These are phyloP conservation scores for Clitocybe nebularis DNA, from an alignment of 1,284 basidiomycete genomes.

Conservation along the genomic window DNA sequence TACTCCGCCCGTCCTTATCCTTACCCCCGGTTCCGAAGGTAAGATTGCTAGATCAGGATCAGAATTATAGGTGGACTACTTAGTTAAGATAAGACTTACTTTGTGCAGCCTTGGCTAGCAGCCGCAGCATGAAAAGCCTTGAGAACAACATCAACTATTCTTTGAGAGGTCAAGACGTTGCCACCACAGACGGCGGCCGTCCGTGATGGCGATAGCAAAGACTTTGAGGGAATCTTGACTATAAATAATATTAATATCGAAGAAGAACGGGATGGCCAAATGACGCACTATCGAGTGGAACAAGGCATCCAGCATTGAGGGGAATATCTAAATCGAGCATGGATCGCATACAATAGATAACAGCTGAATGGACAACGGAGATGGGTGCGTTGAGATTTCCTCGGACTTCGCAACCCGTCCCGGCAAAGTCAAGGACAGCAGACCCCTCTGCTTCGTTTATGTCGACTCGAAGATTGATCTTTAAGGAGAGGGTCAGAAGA, in stretches of 20 bases:
- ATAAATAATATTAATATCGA: conserved; percentile 11
- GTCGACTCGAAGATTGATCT: conserved; percentile 79
- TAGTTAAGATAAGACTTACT: conserved; percentile 58
- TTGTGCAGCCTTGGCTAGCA: conserved; percentile 92
- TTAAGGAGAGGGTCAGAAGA: conserved; percentile 10
- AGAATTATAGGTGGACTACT: conserved; percentile 2
- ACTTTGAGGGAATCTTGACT: conserved; percentile 82
- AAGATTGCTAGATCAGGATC: conserved; percentile 57
- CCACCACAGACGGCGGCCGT: conserved; percentile 92
- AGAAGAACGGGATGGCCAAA: conserved; percentile 1
- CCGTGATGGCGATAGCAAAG: conserved; percentile 77
- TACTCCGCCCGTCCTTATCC: conserved; percentile 71
- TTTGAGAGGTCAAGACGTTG: conserved; percentile 89
- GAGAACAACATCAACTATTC: conserved; percentile 93
- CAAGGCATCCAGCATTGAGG: conserved; percentile 89
- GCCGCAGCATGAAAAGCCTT: conserved; percentile 92
- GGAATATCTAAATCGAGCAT: conserved; percentile 94
- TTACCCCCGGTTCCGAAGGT: conserved; percentile 92
- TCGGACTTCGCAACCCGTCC: conserved; percentile 85
- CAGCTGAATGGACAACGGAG: conserved; percentile 87
- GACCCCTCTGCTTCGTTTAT: conserved; percentile 78
- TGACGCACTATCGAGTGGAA: conserved; percentile 66
- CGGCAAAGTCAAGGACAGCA: conserved; percentile 87
- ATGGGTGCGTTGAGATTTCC: conserved; percentile 90
- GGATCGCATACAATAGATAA: conserved; percentile 93